Evolutionary conservation across 176 grass and related monocot species (phyloP).

Genomic region (Areca catechu): DNA sequence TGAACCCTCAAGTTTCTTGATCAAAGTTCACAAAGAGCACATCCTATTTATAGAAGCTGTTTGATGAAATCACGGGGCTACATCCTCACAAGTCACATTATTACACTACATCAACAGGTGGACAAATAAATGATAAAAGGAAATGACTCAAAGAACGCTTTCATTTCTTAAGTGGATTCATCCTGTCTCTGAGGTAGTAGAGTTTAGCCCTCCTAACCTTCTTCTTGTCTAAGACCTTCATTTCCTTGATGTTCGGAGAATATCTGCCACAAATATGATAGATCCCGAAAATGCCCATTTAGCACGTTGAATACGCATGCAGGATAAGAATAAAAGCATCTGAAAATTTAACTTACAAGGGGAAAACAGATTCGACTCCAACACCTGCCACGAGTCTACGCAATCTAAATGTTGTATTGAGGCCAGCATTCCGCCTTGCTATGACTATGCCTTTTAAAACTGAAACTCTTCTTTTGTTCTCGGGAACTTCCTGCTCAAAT

Average conservation of each 20-base stretch:
- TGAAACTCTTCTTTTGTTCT: conserved; percentile 76
- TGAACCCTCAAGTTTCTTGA: no score
- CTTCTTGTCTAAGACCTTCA: conserved; percentile 83
- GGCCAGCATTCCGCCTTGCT: conserved; percentile 67
- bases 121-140: background rate
- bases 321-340: conserved; percentile 4
- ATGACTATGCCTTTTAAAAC: conserved; percentile 80
- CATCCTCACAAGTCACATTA: no score
- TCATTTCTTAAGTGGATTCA: conserved; percentile 80
- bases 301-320: conserved; percentile 17
- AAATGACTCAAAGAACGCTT: background rate
- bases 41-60: no score
- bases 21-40: no score
- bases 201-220: conserved; percentile 80
- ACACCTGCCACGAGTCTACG: conserved; percentile 72
- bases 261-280: conserved; percentile 36
- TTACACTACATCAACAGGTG: no score
- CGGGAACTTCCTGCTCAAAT: conserved; percentile 70
- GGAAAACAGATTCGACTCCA: conserved; percentile 71
- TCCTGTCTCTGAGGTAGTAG: conserved; percentile 88
- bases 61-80: no score
- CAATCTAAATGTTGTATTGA: conserved; percentile 77
- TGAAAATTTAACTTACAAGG: conserved; percentile 53
- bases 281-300: no score
- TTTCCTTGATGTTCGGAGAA: conserved; percentile 80